Evolutionary conservation across 176 grass and related monocot species (phyloP).

Genomic region (Hyparrhenia diplandra): DNA sequence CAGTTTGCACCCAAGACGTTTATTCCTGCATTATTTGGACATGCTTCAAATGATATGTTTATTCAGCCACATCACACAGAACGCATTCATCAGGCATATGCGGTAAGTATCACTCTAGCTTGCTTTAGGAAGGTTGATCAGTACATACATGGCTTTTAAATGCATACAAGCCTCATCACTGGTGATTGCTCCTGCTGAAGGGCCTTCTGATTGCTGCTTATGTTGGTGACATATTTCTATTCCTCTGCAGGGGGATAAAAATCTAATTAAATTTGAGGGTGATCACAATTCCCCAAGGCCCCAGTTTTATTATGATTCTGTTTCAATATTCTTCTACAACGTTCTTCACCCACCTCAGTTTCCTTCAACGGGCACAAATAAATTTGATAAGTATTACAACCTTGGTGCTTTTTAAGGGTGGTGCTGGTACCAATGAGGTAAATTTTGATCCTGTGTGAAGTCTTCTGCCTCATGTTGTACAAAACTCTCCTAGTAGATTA

Average conservation of each 20-base stretch:
- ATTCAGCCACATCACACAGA: constrained; percentile 82
- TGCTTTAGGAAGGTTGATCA: too few relatives aligned
- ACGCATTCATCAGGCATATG: constrained; percentile 82
- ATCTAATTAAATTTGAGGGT: constrained; percentile 95
- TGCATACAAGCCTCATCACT: not conserved
- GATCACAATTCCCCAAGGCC: constrained; percentile 95
- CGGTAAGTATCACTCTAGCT: constrained; percentile 42
- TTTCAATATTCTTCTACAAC: constrained; percentile 99
- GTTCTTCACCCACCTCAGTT: constrained; percentile 84
- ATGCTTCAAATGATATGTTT: constrained; percentile 93
- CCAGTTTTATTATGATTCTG: constrained; percentile 97
- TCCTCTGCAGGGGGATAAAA: constrained; percentile 85
- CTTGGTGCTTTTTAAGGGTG: constrained; percentile 62
- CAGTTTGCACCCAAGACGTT: constrained; percentile 96
- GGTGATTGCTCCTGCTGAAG: not conserved
- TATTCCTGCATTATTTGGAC: constrained; percentile 96
- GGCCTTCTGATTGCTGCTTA: not conserved
- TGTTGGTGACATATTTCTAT: constrained; percentile 26
- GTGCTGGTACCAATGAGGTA: constrained; percentile 75
- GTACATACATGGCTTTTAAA: not conserved
- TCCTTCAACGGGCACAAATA: constrained; percentile 62
- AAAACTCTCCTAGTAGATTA: not conserved
- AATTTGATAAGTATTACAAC: constrained; percentile 78
- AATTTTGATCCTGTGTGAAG: constrained; percentile 7
- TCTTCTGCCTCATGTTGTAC: not conserved